Percentiles rank a stretch among this genome's conserved stretches.
These are phyloP conservation scores for Phytopythium boreale DNA, from an alignment of 352 stramenopile genomes.

Conservation along the genomic window DNA sequence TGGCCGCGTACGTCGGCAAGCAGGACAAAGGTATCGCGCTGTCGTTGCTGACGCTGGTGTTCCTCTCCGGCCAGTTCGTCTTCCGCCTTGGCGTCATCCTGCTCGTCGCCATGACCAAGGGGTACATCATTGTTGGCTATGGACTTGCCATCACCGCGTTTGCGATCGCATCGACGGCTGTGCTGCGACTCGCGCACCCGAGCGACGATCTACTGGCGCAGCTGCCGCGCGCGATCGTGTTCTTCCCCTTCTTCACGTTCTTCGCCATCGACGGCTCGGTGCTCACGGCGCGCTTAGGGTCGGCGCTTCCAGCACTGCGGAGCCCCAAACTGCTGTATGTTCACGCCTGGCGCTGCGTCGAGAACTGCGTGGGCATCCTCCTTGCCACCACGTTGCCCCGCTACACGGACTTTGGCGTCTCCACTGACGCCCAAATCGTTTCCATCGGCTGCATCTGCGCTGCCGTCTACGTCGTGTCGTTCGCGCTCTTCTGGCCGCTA, in stretches of 20 bases:
- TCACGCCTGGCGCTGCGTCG: conserved; percentile 52
- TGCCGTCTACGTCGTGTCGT: conserved; percentile 27
- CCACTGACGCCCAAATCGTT: conserved; percentile 31
- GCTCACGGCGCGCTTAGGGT: conserved; percentile 29
- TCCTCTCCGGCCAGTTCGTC: conserved; percentile 58
- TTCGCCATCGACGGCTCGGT: conserved; percentile 56
- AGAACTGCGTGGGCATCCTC: conserved; percentile 44
- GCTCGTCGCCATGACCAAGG: conserved; percentile 62
- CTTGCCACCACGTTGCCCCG: conserved; percentile 36
- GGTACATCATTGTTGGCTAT: conserved; percentile 36
- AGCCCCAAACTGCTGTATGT: conserved; percentile 32
- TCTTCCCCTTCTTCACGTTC: conserved; percentile 68
- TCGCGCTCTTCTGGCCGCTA: conserved; percentile 26
- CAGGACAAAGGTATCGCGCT: conserved; percentile 25
- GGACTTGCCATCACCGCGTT: conserved; percentile 27
- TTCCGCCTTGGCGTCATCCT: conserved; percentile 58
- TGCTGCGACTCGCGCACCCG: conserved; percentile 41
- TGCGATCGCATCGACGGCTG: conserved; percentile 28
- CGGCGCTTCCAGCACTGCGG: conserved; percentile 28
- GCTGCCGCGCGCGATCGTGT: conserved; percentile 41
- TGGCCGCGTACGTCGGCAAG: conserved; percentile 42
- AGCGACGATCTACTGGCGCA: conserved; percentile 27
- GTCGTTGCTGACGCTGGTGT: conserved; percentile 32
- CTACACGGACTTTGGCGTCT: conserved; percentile 63
- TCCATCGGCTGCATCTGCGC: conserved; percentile 34